phyloP scores from a whole-genome alignment of 345 rosid species.

The Eutrema yunnanense region DNA sequence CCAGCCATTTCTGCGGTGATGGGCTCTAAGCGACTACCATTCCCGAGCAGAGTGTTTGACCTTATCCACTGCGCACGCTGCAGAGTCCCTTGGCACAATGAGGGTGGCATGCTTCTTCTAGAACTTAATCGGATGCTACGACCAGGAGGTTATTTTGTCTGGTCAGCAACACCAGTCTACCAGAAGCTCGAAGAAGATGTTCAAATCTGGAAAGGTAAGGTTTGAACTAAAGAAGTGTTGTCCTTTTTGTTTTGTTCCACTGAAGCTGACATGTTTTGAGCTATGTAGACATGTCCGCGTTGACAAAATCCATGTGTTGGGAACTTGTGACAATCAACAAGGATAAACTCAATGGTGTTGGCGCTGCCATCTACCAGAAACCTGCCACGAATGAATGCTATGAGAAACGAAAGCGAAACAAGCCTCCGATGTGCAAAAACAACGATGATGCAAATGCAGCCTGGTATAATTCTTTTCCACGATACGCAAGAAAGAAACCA shows the following conservation, averaged over 20 bases:
- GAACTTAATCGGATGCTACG: conserved; percentile 83
- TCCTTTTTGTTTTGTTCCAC: neutral
- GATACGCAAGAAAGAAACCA: neutral
- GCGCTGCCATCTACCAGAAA: conserved; percentile 76
- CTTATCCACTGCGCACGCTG: conserved; percentile 89
- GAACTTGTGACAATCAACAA: conserved; percentile 76
- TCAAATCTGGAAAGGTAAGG: conserved; percentile 75
- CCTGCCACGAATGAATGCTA: conserved; percentile 77
- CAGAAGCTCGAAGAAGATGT: conserved; percentile 66
- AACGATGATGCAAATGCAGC: conserved; percentile 87
- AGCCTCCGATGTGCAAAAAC: conserved; percentile 66
- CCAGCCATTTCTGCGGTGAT: conserved; percentile 96
- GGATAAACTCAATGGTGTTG: conserved; percentile 66
- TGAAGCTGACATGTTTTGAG: conserved; percentile 11
- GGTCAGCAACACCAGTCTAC: conserved; percentile 98
- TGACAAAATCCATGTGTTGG: conserved; percentile 81
- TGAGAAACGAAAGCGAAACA: conserved; percentile 50
- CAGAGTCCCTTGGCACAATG: conserved; percentile 92
- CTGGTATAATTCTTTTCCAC: conserved; percentile 41
- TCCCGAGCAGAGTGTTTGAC: conserved; percentile 89
- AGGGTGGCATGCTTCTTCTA: conserved; percentile 74
- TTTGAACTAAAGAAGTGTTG: neutral
- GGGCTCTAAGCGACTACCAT: conserved; percentile 88
- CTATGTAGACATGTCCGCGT: conserved; percentile 59
- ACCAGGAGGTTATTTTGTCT: conserved; percentile 86